phyloP scores from a whole-genome alignment of 2,329 filamentous ascomycete species.

The Mycosphaerella arachidis region DNA sequence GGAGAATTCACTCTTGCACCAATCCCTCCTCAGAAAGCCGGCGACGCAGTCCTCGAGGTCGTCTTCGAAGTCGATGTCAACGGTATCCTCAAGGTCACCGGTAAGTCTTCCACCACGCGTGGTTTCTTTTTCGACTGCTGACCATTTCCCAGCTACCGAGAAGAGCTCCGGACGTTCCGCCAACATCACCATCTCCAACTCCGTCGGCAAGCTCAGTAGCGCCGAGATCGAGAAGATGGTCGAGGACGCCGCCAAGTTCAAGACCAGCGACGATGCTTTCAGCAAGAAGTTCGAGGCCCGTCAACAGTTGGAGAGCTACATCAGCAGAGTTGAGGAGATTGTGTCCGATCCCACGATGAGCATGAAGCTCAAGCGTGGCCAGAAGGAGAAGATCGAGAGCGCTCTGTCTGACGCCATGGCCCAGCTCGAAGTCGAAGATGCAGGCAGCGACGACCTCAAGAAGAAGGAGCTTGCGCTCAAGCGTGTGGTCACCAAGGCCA shows the following conservation, averaged over 20 bases:
- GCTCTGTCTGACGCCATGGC: constrained; percentile 96
- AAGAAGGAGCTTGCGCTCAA: constrained; percentile 99
- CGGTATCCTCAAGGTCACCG: constrained; percentile 93
- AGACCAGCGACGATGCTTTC: constrained; percentile 95
- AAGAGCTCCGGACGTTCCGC: constrained; percentile 96
- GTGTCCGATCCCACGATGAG: constrained; percentile 93
- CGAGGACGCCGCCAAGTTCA: constrained; percentile 96
- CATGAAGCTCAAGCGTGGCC: constrained; percentile 95
- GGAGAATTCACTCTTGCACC: constrained; percentile 95
- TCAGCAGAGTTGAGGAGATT: constrained; percentile 97
- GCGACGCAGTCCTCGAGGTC: constrained; percentile 93
- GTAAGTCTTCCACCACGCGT: background rate
- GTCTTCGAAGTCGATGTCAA: constrained; percentile 99
- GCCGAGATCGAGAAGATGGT: constrained; percentile 98
- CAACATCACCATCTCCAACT: constrained; percentile 99
- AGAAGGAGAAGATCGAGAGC: constrained; percentile 99
- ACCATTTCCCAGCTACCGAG: constrained; percentile 90
- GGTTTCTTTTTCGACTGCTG: constrained; percentile 49
- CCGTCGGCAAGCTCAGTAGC: constrained; percentile 94
- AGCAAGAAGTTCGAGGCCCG: constrained; percentile 99
- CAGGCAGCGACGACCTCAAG: constrained; percentile 88
- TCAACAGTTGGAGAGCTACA: constrained; percentile 99
- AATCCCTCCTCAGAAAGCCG: constrained; percentile 69
- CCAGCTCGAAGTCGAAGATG: constrained; percentile 93
- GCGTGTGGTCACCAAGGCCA: constrained; percentile 87